Evolutionary conservation across 2,329 filamentous ascomycete genomes (phyloP).

Genomic region (Alternaria hordeiaustralica): DNA sequence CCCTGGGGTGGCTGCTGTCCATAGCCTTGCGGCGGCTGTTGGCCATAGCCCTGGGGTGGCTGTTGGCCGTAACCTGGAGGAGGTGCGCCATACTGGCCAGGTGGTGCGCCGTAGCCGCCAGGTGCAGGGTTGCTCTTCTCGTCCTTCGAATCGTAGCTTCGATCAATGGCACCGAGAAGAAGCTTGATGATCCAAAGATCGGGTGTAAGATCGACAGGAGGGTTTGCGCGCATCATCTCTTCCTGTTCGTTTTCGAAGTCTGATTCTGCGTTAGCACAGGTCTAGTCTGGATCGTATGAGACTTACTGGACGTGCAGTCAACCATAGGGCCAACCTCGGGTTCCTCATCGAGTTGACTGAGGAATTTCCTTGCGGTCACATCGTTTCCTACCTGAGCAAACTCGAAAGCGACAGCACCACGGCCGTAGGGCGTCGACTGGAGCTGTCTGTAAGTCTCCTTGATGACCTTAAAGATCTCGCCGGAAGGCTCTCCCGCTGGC

Average conservation of each 20-base stretch:
- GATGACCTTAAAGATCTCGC: conserved; percentile 65
- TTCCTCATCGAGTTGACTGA: conserved; percentile 69
- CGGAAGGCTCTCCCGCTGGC: conserved; percentile 66
- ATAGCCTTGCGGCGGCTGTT: not conserved
- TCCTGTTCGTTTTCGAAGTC: conserved; percentile 73
- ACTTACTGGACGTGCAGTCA: conserved; percentile 72
- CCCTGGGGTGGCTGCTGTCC: not conserved
- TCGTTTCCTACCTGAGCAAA: conserved; percentile 75
- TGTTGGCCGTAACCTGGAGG: conserved; percentile 26
- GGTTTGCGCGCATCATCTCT: conserved; percentile 67
- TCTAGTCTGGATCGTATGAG: not conserved
- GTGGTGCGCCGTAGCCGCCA: conserved; percentile 40
- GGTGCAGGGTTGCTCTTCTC: conserved; percentile 59
- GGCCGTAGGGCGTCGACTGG: conserved; percentile 59
- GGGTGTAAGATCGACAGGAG: conserved; percentile 67
- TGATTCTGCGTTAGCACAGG: conserved; percentile 31
- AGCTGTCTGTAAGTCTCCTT: conserved; percentile 52
- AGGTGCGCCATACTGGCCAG: conserved; percentile 39
- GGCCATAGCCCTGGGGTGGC: conserved; percentile 15
- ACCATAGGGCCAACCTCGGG: conserved; percentile 66
- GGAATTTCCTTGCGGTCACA: conserved; percentile 67
- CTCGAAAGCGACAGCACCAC: conserved; percentile 68
- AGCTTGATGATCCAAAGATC: conserved; percentile 73
- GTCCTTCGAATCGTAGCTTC: conserved; percentile 70
- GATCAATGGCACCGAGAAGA: conserved; percentile 70